A percentile compares a stretch with the other conserved stretches of the same genome.
Evolutionary conservation across 2,329 filamentous ascomycete species (phyloP).

Genomic region (Chrysosporium queenslandicum): DNA sequence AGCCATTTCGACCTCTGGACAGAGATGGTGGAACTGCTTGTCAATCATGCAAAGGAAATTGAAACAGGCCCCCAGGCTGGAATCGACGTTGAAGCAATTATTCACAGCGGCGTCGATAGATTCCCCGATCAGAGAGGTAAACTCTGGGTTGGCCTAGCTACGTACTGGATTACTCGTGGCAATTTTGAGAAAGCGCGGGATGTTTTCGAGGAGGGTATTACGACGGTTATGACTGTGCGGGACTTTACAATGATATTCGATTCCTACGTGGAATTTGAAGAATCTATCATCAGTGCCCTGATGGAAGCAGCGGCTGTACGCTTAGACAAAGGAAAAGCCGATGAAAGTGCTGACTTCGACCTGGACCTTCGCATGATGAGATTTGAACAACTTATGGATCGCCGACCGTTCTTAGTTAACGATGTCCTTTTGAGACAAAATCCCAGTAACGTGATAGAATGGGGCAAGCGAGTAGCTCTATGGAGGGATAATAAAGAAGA

Average conservation of each 20-base stretch:
- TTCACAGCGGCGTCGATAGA: slow-evolving; percentile 78
- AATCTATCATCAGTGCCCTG: slow-evolving; percentile 80
- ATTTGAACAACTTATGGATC: slow-evolving; percentile 96
- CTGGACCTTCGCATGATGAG: slow-evolving; percentile 95
- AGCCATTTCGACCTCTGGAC: slow-evolving; percentile 95
- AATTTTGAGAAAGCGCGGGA: slow-evolving; percentile 89
- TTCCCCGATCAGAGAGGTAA: slow-evolving; percentile 93
- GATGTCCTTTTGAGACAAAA: slow-evolving; percentile 93
- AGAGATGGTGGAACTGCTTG: slow-evolving; percentile 91
- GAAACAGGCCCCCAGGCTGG: slow-evolving; percentile 69
- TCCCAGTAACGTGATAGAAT: slow-evolving; percentile 89
- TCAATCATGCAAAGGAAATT: slow-evolving; percentile 79
- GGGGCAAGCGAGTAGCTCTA: slow-evolving; percentile 90
- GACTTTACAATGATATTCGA: slow-evolving; percentile 97
- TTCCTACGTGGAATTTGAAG: slow-evolving; percentile 92
- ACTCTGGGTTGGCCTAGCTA: slow-evolving; percentile 86
- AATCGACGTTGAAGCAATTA: slow-evolving; percentile 83
- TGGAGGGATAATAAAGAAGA: slow-evolving; percentile 92
- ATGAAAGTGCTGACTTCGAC: slow-evolving; percentile 83
- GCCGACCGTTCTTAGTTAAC: slow-evolving; percentile 88
- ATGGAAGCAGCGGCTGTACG: slow-evolving; percentile 78
- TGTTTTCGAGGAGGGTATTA: slow-evolving; percentile 90
- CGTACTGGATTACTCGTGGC: slow-evolving; percentile 90
- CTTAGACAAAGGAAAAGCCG: slow-evolving; percentile 64
- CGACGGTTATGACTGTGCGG: slow-evolving; percentile 95